Percentiles rank a stretch among this genome's conserved stretches.
Conservation (phyloP, 2,329 filamentous ascomycete genomes). For the Aspergillus caelatus region DNA sequence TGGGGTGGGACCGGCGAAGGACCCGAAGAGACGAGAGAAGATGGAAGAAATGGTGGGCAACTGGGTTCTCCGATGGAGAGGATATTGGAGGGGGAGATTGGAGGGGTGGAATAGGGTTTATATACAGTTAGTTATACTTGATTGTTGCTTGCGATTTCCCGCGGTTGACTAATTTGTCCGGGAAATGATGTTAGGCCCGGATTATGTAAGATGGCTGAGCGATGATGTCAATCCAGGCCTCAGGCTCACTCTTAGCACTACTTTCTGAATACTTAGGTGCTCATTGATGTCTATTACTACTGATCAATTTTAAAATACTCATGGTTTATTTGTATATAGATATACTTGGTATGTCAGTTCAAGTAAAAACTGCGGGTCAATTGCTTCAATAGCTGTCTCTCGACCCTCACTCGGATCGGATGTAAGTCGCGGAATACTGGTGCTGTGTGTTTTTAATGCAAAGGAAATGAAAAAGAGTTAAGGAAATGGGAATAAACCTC, state of each 20-base stretch:
- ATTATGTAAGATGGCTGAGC: slow-evolving; percentile 1
- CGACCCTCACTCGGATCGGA: neutral
- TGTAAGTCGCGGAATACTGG: neutral
- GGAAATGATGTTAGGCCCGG: slow-evolving; percentile 13
- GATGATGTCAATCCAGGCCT: neutral
- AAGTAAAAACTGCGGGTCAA: neutral
- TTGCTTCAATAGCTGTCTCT: neutral
- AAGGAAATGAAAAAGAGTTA: neutral
- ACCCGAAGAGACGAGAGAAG: slow-evolving; percentile 71
- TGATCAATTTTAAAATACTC: neutral
- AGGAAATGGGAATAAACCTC: neutral
- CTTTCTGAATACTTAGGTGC: neutral
- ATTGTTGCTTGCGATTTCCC: neutral
- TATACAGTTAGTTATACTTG: neutral
- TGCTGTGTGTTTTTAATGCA: neutral
- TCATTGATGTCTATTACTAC: neutral
- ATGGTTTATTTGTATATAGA: neutral
- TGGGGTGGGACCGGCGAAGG: slow-evolving; percentile 57
- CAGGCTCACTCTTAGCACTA: neutral
- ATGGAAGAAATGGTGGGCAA: slow-evolving; percentile 64
- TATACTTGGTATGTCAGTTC: neutral
- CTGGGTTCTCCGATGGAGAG: slow-evolving; percentile 9
- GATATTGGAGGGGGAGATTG: neutral
- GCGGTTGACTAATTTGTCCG: neutral
- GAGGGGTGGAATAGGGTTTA: slow-evolving; percentile 2